phyloP scores from a whole-genome alignment of 805 yeast species.

The Kluyveromyces lactis region DNA sequence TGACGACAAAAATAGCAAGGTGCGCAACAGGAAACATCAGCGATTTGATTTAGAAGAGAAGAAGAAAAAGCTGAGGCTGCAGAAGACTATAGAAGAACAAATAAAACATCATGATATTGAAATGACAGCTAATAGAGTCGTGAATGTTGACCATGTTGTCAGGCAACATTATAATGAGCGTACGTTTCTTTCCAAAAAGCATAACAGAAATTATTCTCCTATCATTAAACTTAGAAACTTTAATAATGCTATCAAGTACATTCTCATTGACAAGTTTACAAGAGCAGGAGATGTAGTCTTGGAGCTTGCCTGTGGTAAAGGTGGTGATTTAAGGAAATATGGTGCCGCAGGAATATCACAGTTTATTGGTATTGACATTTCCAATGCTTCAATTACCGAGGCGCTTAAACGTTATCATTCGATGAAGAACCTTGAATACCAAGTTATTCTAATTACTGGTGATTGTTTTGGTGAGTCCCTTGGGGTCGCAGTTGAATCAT shows the following conservation, averaged over 20 bases:
- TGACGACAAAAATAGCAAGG: slow-evolving; percentile 11
- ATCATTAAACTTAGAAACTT: slow-evolving; percentile 80
- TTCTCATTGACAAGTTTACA: slow-evolving; percentile 65
- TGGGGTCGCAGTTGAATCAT: slow-evolving; percentile 58
- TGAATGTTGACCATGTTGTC: slow-evolving; percentile 56
- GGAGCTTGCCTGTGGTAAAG: slow-evolving; percentile 96
- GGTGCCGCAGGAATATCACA: slow-evolving; percentile 63
- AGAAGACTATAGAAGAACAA: slow-evolving; percentile 27
- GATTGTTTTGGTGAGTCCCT: slow-evolving; percentile 75
- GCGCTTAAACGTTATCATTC: slow-evolving; percentile 66
- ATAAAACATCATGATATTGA: slow-evolving; percentile 29
- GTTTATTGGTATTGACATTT: slow-evolving; percentile 85
- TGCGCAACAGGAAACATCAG: slow-evolving; percentile 24
- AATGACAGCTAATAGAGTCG: slow-evolving; percentile 30
- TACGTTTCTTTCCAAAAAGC: slow-evolving; percentile 56
- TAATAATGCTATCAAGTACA: slow-evolving; percentile 87
- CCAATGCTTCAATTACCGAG: slow-evolving; percentile 79
- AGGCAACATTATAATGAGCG: slow-evolving; percentile 81
- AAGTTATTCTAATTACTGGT: slow-evolving; percentile 82
- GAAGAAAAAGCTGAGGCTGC: slow-evolving; percentile 25
- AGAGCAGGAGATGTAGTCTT: slow-evolving; percentile 49
- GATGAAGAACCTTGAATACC: slow-evolving; percentile 53
- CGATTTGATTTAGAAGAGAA: slow-evolving; percentile 27
- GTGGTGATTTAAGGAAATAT: slow-evolving; percentile 93
- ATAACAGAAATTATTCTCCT: slow-evolving; percentile 64